Evolutionary conservation across 768 basidiomycete genomes (phyloP).

Genomic region (Trametes sanguinea): DNA sequence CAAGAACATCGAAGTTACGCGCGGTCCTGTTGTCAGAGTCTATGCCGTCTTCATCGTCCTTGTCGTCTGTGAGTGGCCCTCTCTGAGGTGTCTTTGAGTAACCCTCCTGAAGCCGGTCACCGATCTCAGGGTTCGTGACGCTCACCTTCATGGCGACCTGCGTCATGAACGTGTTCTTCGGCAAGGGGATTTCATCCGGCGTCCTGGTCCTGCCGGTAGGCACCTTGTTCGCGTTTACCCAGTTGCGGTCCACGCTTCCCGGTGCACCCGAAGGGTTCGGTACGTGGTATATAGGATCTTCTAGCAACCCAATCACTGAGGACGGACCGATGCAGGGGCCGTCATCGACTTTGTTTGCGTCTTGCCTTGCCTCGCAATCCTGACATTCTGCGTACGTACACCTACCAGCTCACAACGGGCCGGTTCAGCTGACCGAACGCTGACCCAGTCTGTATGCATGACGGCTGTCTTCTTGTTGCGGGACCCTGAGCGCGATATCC

Average conservation of each 20-base stretch:
- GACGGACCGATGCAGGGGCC: conserved; percentile 2
- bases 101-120: neutral
- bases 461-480: conserved; percentile 23
- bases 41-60: conserved; percentile 20
- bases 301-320: neutral
- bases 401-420: neutral
- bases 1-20: conserved; percentile 21
- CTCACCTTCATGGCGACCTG: conserved; percentile 21
- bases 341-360: conserved; percentile 21
- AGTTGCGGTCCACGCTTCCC: conserved; percentile 29
- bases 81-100: neutral
- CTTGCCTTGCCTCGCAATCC: conserved; percentile 20
- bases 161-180: conserved; percentile 23
- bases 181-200: conserved; percentile 23
- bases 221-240: conserved; percentile 33
- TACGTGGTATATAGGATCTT: conserved; percentile 1
- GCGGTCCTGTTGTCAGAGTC: conserved; percentile 16
- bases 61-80: conserved; percentile 18
- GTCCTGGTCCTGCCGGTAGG: conserved; percentile 29
- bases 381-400: conserved; percentile 18
- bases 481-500: conserved; percentile 16
- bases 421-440: neutral
- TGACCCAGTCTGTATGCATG: conserved; percentile 19
- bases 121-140: conserved; percentile 16
- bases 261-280: conserved; percentile 31